phyloP scores from a whole-genome alignment of 1,284 basidiomycete genomes.

The Ganoderma multipileum region DNA sequence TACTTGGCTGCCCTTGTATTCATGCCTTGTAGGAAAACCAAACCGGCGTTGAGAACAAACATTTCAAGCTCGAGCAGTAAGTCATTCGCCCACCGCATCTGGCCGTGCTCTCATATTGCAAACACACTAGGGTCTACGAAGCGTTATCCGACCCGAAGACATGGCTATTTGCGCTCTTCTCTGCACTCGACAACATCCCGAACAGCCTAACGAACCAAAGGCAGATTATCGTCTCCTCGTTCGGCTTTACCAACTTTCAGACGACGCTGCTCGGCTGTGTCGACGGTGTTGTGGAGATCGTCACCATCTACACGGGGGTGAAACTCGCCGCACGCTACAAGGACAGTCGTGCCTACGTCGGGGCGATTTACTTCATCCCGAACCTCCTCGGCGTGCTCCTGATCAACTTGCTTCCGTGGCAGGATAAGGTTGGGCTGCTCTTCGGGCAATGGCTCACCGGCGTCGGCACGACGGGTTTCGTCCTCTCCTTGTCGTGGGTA shows the following conservation, averaged over 20 bases:
- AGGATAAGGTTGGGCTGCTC: constrained; percentile 66
- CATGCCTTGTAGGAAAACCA: constrained; percentile 40
- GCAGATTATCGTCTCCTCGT: constrained; percentile 70
- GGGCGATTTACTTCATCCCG: constrained; percentile 67
- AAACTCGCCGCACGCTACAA: constrained; percentile 59
- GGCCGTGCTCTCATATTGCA: background rate
- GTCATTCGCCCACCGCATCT: constrained; percentile 30
- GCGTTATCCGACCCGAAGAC: constrained; percentile 73
- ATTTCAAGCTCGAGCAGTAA: constrained; percentile 50
- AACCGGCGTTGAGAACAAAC: constrained; percentile 48
- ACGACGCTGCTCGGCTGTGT: constrained; percentile 77
- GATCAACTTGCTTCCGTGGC: constrained; percentile 69
- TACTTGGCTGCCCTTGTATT: background rate
- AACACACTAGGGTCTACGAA: constrained; percentile 62
- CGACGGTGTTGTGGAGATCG: constrained; percentile 70
- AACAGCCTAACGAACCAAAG: constrained; percentile 78
- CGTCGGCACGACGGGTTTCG: constrained; percentile 72
- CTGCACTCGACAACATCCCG: constrained; percentile 67
- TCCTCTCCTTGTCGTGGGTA: constrained; percentile 74
- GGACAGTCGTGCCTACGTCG: constrained; percentile 69
- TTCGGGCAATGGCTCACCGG: constrained; percentile 69
- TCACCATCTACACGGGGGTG: constrained; percentile 68
- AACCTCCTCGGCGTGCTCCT: constrained; percentile 66
- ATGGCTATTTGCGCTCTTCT: constrained; percentile 73
- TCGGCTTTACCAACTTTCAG: constrained; percentile 70